Conservation (phyloP, 2,329 filamentous ascomycete genomes). For the Phaeosphaeriaceae sp. region DNA sequence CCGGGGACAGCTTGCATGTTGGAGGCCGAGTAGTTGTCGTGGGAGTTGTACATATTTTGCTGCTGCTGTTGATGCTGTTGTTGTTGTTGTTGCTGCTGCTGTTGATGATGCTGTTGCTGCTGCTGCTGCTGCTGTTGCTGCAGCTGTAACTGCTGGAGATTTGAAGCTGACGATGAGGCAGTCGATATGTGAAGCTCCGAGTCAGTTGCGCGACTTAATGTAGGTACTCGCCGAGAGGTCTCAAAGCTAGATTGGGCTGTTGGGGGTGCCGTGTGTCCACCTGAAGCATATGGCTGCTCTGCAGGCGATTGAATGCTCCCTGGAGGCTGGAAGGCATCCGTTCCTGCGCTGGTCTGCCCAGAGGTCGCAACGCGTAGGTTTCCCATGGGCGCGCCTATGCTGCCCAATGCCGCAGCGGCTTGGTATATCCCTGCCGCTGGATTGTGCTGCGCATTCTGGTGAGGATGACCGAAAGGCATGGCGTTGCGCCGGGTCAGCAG, state of each 20-base stretch:
- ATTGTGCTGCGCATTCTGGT: conserved; percentile 39
- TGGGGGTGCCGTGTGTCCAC: conserved; percentile 39
- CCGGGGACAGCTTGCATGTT: conserved; percentile 63
- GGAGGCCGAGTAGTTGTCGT: conserved; percentile 59
- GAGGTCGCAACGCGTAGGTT: conserved; percentile 49
- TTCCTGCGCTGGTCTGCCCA: conserved; percentile 52
- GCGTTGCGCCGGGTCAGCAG: conserved; percentile 22
- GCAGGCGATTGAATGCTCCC: conserved; percentile 25
- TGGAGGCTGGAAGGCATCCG: conserved; percentile 52
- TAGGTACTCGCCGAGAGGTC: conserved; percentile 56
- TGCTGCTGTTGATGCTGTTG: conserved; percentile 38
- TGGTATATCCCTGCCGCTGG: conserved; percentile 54
- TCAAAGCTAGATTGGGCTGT: conserved; percentile 56
- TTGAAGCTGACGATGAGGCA: conserved; percentile 44
- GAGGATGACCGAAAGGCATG: conserved; percentile 50
- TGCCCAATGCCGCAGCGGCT: conserved; percentile 55
- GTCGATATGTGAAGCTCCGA: conserved; percentile 61
- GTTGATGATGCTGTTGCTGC: conserved; percentile 14
- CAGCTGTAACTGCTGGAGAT: neutral
- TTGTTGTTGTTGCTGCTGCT: conserved; percentile 38
- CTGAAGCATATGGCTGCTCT: conserved; percentile 8
- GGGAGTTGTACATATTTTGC: conserved; percentile 57
- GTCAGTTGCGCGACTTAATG: conserved; percentile 55
- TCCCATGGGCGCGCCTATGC: conserved; percentile 53
- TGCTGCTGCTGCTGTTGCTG: neutral